Evolutionary conservation across 306 rosid species (phyloP).

Genomic region (Urtica urens): DNA sequence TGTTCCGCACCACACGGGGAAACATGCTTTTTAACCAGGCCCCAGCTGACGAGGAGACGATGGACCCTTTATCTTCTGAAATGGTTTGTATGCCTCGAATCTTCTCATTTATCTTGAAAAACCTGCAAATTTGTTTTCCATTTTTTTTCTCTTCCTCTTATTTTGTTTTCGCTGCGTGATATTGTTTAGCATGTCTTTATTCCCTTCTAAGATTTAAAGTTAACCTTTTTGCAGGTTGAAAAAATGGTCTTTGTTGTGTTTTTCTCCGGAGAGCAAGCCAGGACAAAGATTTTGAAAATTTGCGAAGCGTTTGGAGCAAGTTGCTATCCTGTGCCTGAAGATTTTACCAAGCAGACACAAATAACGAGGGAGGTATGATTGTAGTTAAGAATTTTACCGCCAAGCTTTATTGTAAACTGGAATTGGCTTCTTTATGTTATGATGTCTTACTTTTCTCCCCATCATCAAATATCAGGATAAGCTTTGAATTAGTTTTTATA

Average conservation of each 20-base stretch:
- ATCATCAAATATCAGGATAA: too few species aligned
- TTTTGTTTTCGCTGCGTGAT: neutral
- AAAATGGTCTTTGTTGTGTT: conserved; percentile 89
- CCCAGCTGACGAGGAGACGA: conserved; percentile 62
- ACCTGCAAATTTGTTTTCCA: neutral
- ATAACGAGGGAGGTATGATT: conserved; percentile 82
- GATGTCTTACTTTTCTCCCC: too few species aligned
- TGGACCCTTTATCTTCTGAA: conserved; percentile 86
- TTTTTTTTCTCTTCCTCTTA: neutral
- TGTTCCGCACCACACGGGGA: conserved; percentile 98
- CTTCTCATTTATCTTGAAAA: conserved; percentile 14
- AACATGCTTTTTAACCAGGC: conserved; percentile 98
- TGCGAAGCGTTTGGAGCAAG: conserved; percentile 97
- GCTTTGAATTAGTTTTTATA: too few species aligned
- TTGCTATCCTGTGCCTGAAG: conserved; percentile 98
- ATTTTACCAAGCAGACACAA: conserved; percentile 77
- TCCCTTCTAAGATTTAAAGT: neutral
- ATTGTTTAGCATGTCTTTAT: neutral
- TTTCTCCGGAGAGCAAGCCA: conserved; percentile 95
- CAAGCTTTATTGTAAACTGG: too few species aligned
- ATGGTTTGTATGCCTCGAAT: conserved; percentile 52
- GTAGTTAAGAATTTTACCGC: conserved; percentile 2
- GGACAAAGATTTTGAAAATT: conserved; percentile 84
- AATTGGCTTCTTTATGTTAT: too few species aligned
- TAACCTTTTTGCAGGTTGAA: conserved; percentile 67